phyloP scores from a whole-genome alignment of 1,139 yeast species.

The Blastobotrys proliferans region DNA sequence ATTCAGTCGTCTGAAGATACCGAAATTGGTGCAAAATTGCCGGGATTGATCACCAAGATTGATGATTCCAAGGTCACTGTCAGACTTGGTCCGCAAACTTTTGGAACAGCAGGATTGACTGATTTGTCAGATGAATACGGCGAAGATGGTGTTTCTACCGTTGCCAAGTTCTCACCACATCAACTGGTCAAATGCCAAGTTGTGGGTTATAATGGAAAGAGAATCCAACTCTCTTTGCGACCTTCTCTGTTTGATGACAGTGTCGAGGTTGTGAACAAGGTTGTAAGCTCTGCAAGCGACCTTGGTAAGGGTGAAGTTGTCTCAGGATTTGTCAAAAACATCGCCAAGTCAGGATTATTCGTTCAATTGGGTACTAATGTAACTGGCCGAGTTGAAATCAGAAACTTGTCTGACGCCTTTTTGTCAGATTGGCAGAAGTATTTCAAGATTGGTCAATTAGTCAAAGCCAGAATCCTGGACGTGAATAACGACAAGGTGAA shows the following conservation, averaged over 20 bases:
- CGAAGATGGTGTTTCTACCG: slow-evolving; percentile 29
- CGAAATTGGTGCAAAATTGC: slow-evolving; percentile 54
- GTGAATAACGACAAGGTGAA: slow-evolving; percentile 52
- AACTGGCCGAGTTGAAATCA: slow-evolving; percentile 75
- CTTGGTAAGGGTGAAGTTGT: slow-evolving; percentile 66
- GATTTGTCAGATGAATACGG: slow-evolving; percentile 77
- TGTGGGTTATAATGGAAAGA: slow-evolving; percentile 52
- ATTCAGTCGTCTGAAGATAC: slow-evolving; percentile 47
- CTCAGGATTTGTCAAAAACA: slow-evolving; percentile 72
- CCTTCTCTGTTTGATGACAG: slow-evolving; percentile 28
- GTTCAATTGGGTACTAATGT: slow-evolving; percentile 69
- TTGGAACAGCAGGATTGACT: slow-evolving; percentile 57
- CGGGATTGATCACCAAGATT: slow-evolving; percentile 65
- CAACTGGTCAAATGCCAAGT: slow-evolving; percentile 62
- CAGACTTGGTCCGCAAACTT: slow-evolving; percentile 48
- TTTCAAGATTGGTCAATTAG: slow-evolving; percentile 66
- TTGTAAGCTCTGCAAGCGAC: slow-evolving; percentile 50
- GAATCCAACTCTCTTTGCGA: slow-evolving; percentile 63
- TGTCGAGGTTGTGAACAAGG: slow-evolving; percentile 49
- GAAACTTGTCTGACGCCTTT: slow-evolving; percentile 76
- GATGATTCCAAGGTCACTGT: slow-evolving; percentile 60
- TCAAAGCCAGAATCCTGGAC: slow-evolving; percentile 70
- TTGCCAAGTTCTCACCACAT: slow-evolving; percentile 51
- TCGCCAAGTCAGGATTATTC: slow-evolving; percentile 74
- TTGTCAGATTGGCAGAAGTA: slow-evolving; percentile 84